phyloP scores from a whole-genome alignment of 2,329 filamentous ascomycete species.

The Fusarium protoensiforme region DNA sequence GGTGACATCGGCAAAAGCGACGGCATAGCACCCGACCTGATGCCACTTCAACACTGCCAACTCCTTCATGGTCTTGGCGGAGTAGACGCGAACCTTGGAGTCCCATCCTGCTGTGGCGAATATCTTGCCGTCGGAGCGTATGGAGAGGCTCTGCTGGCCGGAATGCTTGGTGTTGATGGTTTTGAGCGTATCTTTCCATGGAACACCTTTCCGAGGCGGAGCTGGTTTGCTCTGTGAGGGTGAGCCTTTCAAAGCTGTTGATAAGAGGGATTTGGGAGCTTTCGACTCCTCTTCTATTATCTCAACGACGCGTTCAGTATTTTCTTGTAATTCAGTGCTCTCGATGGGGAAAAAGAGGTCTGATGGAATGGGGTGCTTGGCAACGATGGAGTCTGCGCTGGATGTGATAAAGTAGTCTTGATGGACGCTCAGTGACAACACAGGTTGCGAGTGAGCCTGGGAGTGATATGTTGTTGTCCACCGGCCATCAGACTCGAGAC shows the following conservation, averaged over 20 bases:
- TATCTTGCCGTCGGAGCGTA: constrained; percentile 84
- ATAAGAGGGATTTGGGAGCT: constrained; percentile 37
- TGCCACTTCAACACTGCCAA: constrained; percentile 96
- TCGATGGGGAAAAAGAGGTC: constrained; percentile 30
- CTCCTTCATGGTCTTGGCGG: constrained; percentile 82
- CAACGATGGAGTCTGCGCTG: constrained; percentile 82
- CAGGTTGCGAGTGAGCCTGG: constrained; percentile 80
- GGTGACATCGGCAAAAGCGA: constrained; percentile 72
- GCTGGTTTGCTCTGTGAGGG: neutral
- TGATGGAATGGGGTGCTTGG: constrained; percentile 75
- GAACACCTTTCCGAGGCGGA: constrained; percentile 35
- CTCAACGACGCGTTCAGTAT: constrained; percentile 40
- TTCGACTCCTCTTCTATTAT: constrained; percentile 31
- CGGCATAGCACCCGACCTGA: constrained; percentile 84
- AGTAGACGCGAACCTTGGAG: constrained; percentile 82
- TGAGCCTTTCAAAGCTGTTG: constrained; percentile 30
- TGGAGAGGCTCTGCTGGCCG: constrained; percentile 83
- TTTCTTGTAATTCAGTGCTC: neutral
- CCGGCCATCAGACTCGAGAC: constrained; percentile 54
- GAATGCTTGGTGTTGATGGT: constrained; percentile 83
- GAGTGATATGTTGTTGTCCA: constrained; percentile 70
- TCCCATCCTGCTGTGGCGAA: constrained; percentile 97
- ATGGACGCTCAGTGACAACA: constrained; percentile 77
- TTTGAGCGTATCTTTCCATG: constrained; percentile 65
- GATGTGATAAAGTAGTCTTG: constrained; percentile 78